These are phyloP conservation scores for Podospora pseudoanserina DNA, from an alignment of 495 filamentous ascomycete species.

Conservation along the genomic window DNA sequence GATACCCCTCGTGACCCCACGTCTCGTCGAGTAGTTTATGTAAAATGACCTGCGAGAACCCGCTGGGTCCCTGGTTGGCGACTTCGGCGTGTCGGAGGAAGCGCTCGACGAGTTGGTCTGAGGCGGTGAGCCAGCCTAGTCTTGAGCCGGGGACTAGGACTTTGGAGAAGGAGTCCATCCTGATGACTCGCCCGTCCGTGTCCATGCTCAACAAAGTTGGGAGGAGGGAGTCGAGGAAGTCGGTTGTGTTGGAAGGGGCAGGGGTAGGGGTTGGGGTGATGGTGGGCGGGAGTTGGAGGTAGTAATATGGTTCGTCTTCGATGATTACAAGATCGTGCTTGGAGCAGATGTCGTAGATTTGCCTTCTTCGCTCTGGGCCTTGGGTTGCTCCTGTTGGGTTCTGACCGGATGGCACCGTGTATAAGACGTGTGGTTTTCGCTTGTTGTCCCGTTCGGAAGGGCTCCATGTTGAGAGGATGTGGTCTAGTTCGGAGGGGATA, in stretches of 20 bases:
- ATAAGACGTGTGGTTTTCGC: slow-evolving; percentile 71
- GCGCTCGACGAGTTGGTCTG: slow-evolving; percentile 76
- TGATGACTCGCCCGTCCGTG: slow-evolving; percentile 60
- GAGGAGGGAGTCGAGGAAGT: slow-evolving; percentile 51
- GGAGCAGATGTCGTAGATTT: slow-evolving; percentile 70
- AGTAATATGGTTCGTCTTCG: slow-evolving; percentile 97
- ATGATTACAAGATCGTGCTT: slow-evolving; percentile 84
- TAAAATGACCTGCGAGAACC: slow-evolving; percentile 75
- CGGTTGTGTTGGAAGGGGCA: slow-evolving; percentile 25
- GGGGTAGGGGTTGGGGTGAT: slow-evolving; percentile 33
- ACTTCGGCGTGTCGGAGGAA: slow-evolving; percentile 75
- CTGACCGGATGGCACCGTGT: slow-evolving; percentile 82
- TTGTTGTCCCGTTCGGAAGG: slow-evolving; percentile 49
- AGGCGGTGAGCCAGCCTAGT: slow-evolving; percentile 75
- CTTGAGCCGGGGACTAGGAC: slow-evolving; percentile 74
- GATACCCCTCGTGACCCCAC: slow-evolving; percentile 90
- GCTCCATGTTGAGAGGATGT: slow-evolving; percentile 66
- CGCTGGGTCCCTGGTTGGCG: slow-evolving; percentile 76
- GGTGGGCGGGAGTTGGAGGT: slow-evolving; percentile 92
- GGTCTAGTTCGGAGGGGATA: slow-evolving; percentile 61
- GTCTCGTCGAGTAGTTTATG: slow-evolving; percentile 88
- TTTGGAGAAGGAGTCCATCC: slow-evolving; percentile 80
- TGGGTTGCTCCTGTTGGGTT: slow-evolving; percentile 92
- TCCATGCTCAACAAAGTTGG: slow-evolving; percentile 66
- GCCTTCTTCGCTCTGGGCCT: slow-evolving; percentile 56